Conservation (phyloP, 495 filamentous ascomycete genomes). For the Tetracladium setigerum region DNA sequence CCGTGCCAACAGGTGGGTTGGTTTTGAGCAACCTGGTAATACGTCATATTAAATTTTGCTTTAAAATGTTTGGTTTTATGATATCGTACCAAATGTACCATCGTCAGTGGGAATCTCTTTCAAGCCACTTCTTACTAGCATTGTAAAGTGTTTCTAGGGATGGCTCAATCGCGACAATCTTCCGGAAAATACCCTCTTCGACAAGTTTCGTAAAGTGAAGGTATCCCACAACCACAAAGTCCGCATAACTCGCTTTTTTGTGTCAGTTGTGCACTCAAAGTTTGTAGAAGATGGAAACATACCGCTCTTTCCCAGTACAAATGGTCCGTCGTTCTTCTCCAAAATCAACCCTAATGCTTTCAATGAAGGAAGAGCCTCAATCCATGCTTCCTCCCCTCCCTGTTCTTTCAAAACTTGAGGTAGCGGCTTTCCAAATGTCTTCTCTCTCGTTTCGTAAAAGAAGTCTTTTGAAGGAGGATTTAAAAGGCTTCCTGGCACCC, state of each 20-base stretch:
- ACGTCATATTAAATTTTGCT: no score
- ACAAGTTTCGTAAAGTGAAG: not conserved
- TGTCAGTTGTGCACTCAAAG: no score
- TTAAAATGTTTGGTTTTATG: no score
- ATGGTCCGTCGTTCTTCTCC: constrained; percentile 4
- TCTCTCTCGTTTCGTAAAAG: not conserved
- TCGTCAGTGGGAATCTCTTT: not conserved
- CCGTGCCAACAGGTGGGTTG: no score
- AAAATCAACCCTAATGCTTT: not conserved
- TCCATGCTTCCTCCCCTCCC: constrained; percentile 9
- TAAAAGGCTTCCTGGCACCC: not conserved
- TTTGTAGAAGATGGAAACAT: no score
- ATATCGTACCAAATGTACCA: no score
- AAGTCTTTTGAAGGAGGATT: not conserved
- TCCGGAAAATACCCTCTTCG: not conserved
- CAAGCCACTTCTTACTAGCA: not conserved
- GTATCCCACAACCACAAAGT: constrained; percentile 33
- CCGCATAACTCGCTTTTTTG: constrained; percentile 28
- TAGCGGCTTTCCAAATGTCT: constrained; percentile 3
- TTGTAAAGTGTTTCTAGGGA: not conserved
- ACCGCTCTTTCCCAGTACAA: not conserved
- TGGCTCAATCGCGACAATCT: not conserved
- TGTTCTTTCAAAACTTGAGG: not conserved
- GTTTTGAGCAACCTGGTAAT: no score
- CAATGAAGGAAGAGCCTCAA: not conserved